Evolutionary conservation across 495 filamentous ascomycete species (phyloP), one percentile per base, ranked within the genome.

Genomic region (Xylaria curta): DNA sequence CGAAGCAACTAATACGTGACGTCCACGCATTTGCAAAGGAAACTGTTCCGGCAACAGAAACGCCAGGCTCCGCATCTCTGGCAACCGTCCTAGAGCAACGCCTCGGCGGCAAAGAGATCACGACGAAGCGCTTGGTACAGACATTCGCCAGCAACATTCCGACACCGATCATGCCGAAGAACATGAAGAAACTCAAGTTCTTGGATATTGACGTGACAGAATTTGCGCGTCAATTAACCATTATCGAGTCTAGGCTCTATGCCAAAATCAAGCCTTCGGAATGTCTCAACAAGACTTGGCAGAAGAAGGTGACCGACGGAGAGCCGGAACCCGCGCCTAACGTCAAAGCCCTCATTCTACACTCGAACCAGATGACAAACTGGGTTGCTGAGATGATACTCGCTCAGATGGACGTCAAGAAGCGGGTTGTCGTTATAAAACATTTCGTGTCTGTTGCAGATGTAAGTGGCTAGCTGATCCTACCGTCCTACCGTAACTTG

Each of bases 341-440:
- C 78, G 94, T 99, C 72, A 97, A 97, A 80, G 92, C 94, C 13
- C 85, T 99, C 71, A 99, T 99, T 82, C 86, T 98, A 54, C 96
- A 99, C 80, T 98, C 97, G 0, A 99, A 99, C 74, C 95, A 97
- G 80, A 88, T 98, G 81, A 98, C 96, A 24, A 99, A 98, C 80
- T 98, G 97, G 97, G 96, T 99, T 66, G 96, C 96, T n/a, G 95
- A 99, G 80, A 98, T 98, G 96, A 98, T 99, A 75, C 85, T 99
- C 76, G 94, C 90, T 3, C 97, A 99, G 79, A 85, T 88, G 42
- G 96, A 98, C 79, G 93, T 97, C 62, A 96, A 95, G 84, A 97
- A 97, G 81, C 88, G 96, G 71, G 96, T 98, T 36, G 91, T 97
- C 24, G 97, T 99, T 49, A 98, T 99, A 81, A 98, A 98, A 79